Evolutionary conservation across 1,284 basidiomycete genomes (phyloP), one percentile per base, ranked within the genome.

Genomic region (Tilletia indica): DNA sequence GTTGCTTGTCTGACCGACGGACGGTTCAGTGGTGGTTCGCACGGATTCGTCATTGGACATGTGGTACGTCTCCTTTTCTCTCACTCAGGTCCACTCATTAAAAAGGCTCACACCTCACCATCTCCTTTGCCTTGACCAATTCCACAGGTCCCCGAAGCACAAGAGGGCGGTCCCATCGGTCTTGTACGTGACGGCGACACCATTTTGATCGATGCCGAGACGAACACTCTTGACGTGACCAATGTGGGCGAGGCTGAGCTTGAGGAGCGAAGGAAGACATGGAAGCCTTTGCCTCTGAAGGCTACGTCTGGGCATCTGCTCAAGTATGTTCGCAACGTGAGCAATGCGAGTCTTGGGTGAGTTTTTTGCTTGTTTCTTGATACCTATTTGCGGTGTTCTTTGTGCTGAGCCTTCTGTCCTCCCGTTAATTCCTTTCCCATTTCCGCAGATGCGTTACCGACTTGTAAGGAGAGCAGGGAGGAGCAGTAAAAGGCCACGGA

Each of bases 211-310:
- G 79, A 84, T 73, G 93, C 93, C 2, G 89, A 92, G 67, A 89
- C 89, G 77, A 96, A 96, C 85, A 90, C 89, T 56, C 89, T 97
- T 76, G 88, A 93, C 80, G 86, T 95, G 49, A 74, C 76, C 68
- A 86, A 87, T 4, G 89, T 96, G 36, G 85, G 90, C 0, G 87
- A 88, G 2, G 89, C 90, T 74, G 93, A 93, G 83, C 87, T 96
- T 72, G 89, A 87, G 73, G 86, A 86, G 74, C 88, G 94, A 12
- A 87, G 89, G 68, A 87, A 86, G 48, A 86, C 84, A 67, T 96
- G 93, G 93, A 88, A 86, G 69, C 89, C 93, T 5, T 92, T 91
- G 31, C 91, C 93, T 25, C 89, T 95, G 78, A 97, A 95, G 86
- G 92, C 91, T 68, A 88, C 86, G 36, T 89, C 91, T 81, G 94